Evolutionary conservation across 305 asterid genomes (phyloP).

Genomic region (Fraxinus velutina): DNA sequence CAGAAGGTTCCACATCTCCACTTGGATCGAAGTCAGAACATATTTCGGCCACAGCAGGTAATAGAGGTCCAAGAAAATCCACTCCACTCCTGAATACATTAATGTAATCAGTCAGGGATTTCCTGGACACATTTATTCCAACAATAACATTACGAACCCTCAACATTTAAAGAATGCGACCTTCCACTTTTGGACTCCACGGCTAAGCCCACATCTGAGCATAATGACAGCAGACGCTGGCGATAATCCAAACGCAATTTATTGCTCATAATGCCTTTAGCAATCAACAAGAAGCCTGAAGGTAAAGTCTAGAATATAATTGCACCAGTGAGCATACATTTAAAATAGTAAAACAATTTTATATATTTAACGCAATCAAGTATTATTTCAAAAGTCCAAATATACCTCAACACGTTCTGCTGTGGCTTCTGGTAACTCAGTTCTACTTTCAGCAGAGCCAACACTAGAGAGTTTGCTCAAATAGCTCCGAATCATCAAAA

Average conservation of each 20-base stretch:
- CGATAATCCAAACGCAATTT: conserved; percentile 94
- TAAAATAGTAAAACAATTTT: conserved; percentile 24
- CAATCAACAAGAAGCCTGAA: conserved; percentile 89
- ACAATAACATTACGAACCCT: conserved; percentile 19
- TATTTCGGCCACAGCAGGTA: conserved; percentile 97
- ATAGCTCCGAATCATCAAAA: conserved; percentile 88
- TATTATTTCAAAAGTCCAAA: conserved; percentile 16
- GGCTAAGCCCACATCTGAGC: conserved; percentile 99
- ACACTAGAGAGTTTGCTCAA: conserved; percentile 73
- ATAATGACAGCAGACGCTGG: conserved; percentile 86
- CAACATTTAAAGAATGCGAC: conserved; percentile 42
- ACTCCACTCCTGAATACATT: conserved; percentile 84
- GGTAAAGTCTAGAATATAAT: conserved; percentile 92
- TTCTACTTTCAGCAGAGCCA: conserved; percentile 83
- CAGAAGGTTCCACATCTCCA: conserved; percentile 86
- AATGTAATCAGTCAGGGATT: conserved; percentile 26
- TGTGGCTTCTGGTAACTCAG: conserved; percentile 76
- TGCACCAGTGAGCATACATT: conserved; percentile 73
- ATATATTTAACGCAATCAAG: conserved; percentile 12
- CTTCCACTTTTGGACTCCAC: conserved; percentile 94
- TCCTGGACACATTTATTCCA: conserved; percentile 20
- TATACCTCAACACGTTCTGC: conserved; percentile 94
- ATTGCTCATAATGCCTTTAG: conserved; percentile 60
- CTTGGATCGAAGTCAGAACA: conserved; percentile 96
- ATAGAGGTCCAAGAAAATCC: conserved; percentile 97